Evolutionary conservation across 164 flowering plant species (phyloP), one percentile per base, ranked within the genome.

Genomic region (Vitis amurensis): DNA sequence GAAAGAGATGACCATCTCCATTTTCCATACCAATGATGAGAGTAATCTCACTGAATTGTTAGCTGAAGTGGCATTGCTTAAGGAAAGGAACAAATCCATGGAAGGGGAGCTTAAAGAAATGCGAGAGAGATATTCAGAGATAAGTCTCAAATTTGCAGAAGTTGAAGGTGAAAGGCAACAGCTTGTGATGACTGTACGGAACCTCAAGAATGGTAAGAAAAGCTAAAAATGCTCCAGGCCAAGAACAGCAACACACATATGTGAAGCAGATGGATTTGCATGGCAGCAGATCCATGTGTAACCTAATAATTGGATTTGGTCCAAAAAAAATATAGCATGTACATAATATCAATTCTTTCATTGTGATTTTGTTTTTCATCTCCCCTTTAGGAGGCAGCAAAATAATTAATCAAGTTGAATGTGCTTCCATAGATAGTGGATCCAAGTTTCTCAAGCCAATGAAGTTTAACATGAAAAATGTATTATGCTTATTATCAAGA

Each of bases 151-250:
- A 78, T 95, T 95, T 74, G 99, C 98, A 63, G 98, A 89, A 76
- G 97, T 95, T 11, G 99, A 95, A 79, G 96, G 97, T 19, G 98
- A 95, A 83, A 80, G 99, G 69, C 97, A 92, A 71, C 81, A 84
- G 71, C 97, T 95, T 65, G 91, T 93, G 31, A 95, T 95, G 97
- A 84, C 79, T 16, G 78, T 94, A 8, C 90, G 97, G 11, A 92
- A 86, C 66, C 87, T 94, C 57, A 87, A 86, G 76, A 91, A 83
- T 78, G 80, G 86, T 47, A 91, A 74, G 79, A 90, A 85, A 82
- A 77, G 50, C 68, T 88, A 83, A 9, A 62, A 57, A 56, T 67
- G 53, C 37, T 30, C 47, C n/a, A 27, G 13, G 51, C 57, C n/a
- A 13, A 51, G 64, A 63, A 74, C 59, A 13, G 30, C 50, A 65